phyloP scores from a whole-genome alignment of 768 basidiomycete genomes.

The Leucocoprinus leucothites region DNA sequence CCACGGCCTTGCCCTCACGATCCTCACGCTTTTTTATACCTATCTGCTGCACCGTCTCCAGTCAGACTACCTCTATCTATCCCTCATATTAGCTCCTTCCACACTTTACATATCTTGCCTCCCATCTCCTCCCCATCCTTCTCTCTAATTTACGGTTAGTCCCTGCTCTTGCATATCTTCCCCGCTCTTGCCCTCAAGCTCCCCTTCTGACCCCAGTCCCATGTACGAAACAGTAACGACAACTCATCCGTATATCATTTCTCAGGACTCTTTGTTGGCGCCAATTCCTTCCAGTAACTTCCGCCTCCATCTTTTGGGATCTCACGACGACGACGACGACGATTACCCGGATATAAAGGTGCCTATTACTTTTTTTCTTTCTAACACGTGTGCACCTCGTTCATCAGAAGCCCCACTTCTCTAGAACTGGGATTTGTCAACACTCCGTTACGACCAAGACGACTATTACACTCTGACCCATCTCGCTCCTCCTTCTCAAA shows the following conservation, averaged over 20 bases:
- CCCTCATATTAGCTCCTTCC: slow-evolving; percentile 15
- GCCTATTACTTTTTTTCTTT: slow-evolving; percentile 2
- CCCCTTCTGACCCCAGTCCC: slow-evolving; percentile 42
- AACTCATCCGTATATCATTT: slow-evolving; percentile 18
- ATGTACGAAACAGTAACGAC: slow-evolving; percentile 71
- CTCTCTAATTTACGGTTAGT: slow-evolving; percentile 44
- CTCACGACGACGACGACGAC: slow-evolving; percentile 2
- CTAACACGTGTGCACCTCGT: slow-evolving; percentile 12
- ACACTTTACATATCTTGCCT: no score
- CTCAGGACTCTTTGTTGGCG: slow-evolving; percentile 15
- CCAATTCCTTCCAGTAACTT: slow-evolving; percentile 7
- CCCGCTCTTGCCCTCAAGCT: slow-evolving; percentile 23
- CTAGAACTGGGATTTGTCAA: slow-evolving; percentile 47
- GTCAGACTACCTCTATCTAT: slow-evolving; percentile 25
- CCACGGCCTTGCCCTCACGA: slow-evolving; percentile 46
- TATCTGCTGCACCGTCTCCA: slow-evolving; percentile 17
- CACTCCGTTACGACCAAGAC: slow-evolving; percentile 26
- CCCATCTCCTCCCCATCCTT: slow-evolving; percentile 30
- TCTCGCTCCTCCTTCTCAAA: slow-evolving; percentile 22
- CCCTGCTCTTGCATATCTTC: slow-evolving; percentile 14
- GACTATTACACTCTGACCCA: slow-evolving; percentile 29
- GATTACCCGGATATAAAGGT: slow-evolving; percentile 9
- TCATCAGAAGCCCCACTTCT: slow-evolving; percentile 14
- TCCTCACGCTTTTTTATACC: slow-evolving; percentile 44
- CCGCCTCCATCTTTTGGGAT: slow-evolving; percentile 2